Evolutionary conservation across 768 basidiomycete genomes (phyloP).

Genomic region (Kwoniella dejecticola): DNA sequence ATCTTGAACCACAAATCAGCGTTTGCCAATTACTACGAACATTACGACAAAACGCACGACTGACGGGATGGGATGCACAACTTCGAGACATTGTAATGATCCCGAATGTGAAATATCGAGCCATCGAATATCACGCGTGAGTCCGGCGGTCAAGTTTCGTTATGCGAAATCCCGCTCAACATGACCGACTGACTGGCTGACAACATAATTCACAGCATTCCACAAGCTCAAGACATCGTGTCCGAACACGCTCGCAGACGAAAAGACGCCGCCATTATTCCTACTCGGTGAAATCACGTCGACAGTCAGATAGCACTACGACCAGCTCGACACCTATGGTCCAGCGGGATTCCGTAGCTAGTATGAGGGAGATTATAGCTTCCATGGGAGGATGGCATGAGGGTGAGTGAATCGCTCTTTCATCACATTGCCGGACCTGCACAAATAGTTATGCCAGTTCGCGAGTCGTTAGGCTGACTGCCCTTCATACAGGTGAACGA

Average conservation of each 20-base stretch:
- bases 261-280: neutral
- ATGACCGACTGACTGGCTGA: no score
- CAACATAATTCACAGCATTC: no score
- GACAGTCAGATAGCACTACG: neutral
- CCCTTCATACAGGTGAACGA: neutral
- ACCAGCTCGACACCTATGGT: slow-evolving; percentile 2
- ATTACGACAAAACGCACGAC: neutral
- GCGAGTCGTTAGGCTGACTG: no score
- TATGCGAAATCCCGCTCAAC: no score
- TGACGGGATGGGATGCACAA: neutral
- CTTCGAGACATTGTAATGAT: slow-evolving; percentile 4
- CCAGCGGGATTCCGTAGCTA: slow-evolving; percentile 22
- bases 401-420: slow-evolving; percentile 17
- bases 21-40: neutral
- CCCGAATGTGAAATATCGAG: slow-evolving; percentile 8
- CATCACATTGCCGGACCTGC: no score
- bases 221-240: no score
- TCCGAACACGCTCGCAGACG: neutral
- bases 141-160: neutral
- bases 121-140: slow-evolving; percentile 3
- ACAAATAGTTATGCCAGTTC: no score
- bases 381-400: slow-evolving; percentile 35
- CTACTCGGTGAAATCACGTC: neutral
- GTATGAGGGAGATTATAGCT: slow-evolving; percentile 21
- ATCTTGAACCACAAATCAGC: no score